phyloP scores from a whole-genome alignment of 805 yeast genomes.

The Lachancea sp. region DNA sequence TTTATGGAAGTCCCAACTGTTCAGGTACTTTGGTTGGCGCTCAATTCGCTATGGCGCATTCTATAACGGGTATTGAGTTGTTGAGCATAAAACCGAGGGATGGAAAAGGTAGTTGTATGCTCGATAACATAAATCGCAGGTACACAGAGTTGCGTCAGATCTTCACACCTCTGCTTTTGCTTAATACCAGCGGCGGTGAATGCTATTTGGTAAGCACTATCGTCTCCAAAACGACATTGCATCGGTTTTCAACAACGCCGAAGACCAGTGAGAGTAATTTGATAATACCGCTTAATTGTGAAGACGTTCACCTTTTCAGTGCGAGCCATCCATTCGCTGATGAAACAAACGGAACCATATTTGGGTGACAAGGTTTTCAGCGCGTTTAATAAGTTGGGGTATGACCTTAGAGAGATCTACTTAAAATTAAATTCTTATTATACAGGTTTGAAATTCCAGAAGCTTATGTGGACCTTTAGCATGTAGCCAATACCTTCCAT shows the following conservation, averaged over 20 bases:
- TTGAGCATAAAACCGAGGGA: not conserved
- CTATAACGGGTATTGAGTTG: not conserved
- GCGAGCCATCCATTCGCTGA: not conserved
- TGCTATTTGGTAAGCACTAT: slow-evolving; percentile 8
- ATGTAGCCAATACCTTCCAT: not conserved
- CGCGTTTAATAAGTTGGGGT: not conserved
- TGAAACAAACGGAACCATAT: not conserved
- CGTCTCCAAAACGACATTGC: not conserved
- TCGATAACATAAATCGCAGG: not conserved
- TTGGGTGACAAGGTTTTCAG: not conserved
- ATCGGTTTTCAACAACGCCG: not conserved
- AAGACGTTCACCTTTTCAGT: not conserved
- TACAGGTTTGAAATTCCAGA: not conserved
- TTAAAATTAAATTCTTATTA: not conserved
- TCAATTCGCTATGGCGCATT: not conserved
- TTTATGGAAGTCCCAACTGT: not conserved
- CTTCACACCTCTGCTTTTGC: slow-evolving; percentile 4
- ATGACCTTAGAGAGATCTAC: too few species aligned
- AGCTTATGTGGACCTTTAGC: not conserved
- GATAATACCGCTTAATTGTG: not conserved
- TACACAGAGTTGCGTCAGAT: not conserved
- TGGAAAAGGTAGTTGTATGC: not conserved
- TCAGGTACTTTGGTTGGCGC: not conserved
- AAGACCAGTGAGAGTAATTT: not conserved
- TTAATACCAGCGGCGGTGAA: slow-evolving; percentile 6